Conservation (phyloP, 768 basidiomycete species). For the Russula earlei region DNA sequence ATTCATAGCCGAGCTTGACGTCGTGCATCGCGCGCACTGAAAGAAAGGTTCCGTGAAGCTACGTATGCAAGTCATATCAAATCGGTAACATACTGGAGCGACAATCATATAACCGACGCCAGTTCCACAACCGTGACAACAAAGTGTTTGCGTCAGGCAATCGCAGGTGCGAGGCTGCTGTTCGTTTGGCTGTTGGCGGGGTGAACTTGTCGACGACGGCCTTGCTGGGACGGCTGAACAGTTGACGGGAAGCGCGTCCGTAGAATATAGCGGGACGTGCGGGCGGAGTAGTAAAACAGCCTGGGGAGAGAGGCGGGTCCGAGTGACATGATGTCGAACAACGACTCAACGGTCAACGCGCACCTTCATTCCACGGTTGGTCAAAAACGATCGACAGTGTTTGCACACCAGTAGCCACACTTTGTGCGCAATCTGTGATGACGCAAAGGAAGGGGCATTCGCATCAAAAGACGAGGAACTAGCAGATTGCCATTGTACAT, state of each 20-base stretch:
- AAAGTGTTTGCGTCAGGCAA: constrained; percentile 74
- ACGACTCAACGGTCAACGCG: not conserved
- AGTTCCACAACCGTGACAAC: constrained; percentile 69
- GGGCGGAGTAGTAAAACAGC: constrained; percentile 78
- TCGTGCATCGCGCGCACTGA: constrained; percentile 64
- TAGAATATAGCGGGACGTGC: constrained; percentile 73
- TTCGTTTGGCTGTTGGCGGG: constrained; percentile 22
- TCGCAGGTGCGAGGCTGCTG: constrained; percentile 55
- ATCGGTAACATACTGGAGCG: constrained; percentile 39
- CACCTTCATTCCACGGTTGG: constrained; percentile 82
- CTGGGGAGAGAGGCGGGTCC: constrained; percentile 30
- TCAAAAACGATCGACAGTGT: constrained; percentile 62
- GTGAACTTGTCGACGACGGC: constrained; percentile 24
- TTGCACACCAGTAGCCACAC: constrained; percentile 79
- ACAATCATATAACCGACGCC: constrained; percentile 77
- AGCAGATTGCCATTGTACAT: constrained; percentile 9
- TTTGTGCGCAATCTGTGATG: constrained; percentile 50
- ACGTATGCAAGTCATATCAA: not conserved
- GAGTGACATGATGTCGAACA: not conserved
- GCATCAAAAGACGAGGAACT: not conserved
- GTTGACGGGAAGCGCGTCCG: constrained; percentile 69
- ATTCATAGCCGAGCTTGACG: constrained; percentile 55
- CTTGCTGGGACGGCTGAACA: constrained; percentile 56
- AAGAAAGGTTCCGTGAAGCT: constrained; percentile 12
- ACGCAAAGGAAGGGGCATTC: constrained; percentile 26